phyloP scores from a whole-genome alignment of 768 basidiomycete genomes.

The Panaeolus cyanescens region DNA sequence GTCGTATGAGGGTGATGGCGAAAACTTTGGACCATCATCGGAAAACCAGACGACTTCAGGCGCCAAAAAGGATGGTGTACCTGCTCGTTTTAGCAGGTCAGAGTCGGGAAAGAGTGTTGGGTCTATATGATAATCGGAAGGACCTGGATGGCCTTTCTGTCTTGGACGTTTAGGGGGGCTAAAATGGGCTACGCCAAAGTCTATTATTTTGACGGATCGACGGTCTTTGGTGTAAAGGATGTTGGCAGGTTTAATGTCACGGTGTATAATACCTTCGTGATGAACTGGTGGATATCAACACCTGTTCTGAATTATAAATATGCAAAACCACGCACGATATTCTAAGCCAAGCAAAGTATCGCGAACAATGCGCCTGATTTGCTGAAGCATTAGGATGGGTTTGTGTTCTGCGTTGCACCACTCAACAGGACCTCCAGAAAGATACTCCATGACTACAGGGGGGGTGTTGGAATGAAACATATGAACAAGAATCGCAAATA shows the following conservation, averaged over 20 bases:
- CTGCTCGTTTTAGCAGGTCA: conserved; percentile 40
- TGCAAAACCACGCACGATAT: conserved; percentile 33
- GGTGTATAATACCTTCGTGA: conserved; percentile 69
- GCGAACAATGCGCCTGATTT: conserved; percentile 41
- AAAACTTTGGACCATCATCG: conserved; percentile 22
- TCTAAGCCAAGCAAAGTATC: conserved; percentile 45
- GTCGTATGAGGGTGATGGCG: conserved; percentile 14
- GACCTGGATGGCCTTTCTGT: conserved; percentile 10
- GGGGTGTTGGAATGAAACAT: neutral
- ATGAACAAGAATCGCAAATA: neutral
- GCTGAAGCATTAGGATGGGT: conserved; percentile 35
- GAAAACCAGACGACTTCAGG: conserved; percentile 46
- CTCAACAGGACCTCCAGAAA: conserved; percentile 42
- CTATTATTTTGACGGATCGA: conserved; percentile 81
- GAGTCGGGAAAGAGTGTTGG: conserved; percentile 34
- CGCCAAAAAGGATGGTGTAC: conserved; percentile 46
- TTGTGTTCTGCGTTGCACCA: conserved; percentile 32
- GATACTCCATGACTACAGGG: conserved; percentile 40
- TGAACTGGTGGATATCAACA: conserved; percentile 30
- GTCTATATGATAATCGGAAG: conserved; percentile 21
- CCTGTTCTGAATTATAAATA: neutral
- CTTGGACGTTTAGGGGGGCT: conserved; percentile 18
- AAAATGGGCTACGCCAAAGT: conserved; percentile 67
- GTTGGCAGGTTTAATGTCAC: conserved; percentile 91
- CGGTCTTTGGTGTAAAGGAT: conserved; percentile 59